A percentile compares a stretch with the other conserved stretches of the same genome.
phyloP scores from a whole-genome alignment of 2,329 filamentous ascomycete species.

The Fusarium nurragi region DNA sequence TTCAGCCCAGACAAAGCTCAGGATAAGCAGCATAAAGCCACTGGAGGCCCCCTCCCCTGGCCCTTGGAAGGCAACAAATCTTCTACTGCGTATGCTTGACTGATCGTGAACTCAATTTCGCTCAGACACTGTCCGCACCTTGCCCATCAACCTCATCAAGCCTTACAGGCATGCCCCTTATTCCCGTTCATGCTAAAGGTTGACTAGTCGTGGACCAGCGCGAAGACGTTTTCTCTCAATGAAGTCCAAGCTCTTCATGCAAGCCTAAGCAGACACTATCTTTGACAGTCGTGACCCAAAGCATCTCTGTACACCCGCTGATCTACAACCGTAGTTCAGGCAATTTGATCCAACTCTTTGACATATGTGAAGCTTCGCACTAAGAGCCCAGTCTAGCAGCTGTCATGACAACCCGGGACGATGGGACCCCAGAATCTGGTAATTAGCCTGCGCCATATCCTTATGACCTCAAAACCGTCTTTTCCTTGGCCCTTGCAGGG shows the following conservation, averaged over 20 bases:
- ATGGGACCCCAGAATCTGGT: constrained; percentile 1
- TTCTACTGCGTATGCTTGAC: background rate
- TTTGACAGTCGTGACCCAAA: background rate
- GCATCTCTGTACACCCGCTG: constrained; percentile 3
- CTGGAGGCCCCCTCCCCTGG: background rate
- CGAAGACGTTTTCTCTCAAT: background rate
- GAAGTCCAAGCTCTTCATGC: constrained; percentile 8
- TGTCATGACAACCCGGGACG: constrained; percentile 6
- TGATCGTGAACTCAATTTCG: background rate
- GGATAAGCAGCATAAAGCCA: background rate
- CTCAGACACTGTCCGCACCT: background rate
- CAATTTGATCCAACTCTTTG: background rate
- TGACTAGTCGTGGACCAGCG: background rate
- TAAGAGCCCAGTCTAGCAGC: background rate
- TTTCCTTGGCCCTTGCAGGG: background rate
- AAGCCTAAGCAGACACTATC: constrained; percentile 7
- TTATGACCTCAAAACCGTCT: background rate
- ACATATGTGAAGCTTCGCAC: background rate
- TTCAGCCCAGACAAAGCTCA: background rate
- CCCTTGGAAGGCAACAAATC: background rate
- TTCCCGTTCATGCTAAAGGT: background rate
- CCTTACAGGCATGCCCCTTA: background rate
- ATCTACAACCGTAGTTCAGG: background rate
- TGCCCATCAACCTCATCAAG: background rate
- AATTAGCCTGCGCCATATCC: constrained; percentile 8